phyloP scores from a whole-genome alignment of 2,329 filamentous ascomycete species.

The Aspergillus neoniger region DNA sequence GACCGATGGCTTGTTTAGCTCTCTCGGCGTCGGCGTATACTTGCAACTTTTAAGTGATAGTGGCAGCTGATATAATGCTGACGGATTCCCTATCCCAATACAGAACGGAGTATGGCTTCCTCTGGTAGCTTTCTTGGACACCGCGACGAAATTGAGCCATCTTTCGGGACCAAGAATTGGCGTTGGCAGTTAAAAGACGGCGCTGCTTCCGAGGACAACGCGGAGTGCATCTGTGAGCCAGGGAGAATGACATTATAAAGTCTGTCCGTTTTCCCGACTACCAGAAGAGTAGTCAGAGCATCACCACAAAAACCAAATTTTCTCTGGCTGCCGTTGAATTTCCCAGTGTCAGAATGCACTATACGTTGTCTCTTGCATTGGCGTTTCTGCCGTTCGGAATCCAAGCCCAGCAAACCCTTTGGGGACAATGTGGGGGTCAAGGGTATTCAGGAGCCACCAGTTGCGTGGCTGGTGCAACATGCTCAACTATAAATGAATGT shows the following conservation, averaged over 20 bases:
- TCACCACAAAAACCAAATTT: fast-evolving
- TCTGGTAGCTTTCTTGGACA: not conserved
- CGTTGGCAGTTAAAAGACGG: not conserved
- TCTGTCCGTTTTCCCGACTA: not conserved
- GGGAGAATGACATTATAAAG: not conserved
- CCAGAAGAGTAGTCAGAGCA: not conserved
- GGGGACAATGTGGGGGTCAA: conserved; percentile 1
- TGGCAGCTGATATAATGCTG: not conserved
- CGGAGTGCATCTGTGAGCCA: not conserved
- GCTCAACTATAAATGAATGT: not conserved
- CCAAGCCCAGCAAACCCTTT: conserved; percentile 1
- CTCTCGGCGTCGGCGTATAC: not conserved
- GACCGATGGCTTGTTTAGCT: not conserved
- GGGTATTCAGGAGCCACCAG: not conserved
- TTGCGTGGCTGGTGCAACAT: not conserved
- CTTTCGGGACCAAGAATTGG: not conserved
- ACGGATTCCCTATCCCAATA: not conserved
- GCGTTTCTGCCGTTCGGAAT: not conserved
- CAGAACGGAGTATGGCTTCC: not conserved
- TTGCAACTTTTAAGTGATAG: not conserved
- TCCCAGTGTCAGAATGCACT: not conserved
- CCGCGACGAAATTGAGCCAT: not conserved
- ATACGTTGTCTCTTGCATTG: not conserved
- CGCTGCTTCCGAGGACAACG: not conserved
- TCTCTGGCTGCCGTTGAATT: not conserved